phyloP scores from a whole-genome alignment of 768 basidiomycete genomes.

The Clavulina sp. region DNA sequence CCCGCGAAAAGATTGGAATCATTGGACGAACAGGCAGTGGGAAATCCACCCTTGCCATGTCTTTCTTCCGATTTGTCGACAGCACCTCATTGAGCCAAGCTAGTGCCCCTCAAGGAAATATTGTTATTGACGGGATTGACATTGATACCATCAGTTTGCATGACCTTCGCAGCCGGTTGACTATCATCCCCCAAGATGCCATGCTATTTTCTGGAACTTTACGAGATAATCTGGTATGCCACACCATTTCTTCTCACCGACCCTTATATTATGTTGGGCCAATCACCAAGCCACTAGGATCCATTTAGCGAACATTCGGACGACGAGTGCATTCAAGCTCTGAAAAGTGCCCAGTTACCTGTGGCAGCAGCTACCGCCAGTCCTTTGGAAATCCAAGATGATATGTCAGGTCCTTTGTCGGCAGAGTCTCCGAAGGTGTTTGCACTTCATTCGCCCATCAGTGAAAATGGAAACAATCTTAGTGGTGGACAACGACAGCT shows the following conservation, averaged over 20 bases:
- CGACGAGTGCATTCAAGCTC: conserved; percentile 47
- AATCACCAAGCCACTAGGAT: conserved; percentile 26
- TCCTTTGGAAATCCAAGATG: not conserved
- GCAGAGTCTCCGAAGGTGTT: not conserved
- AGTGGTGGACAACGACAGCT: conserved; percentile 28
- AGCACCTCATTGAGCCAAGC: too few species aligned
- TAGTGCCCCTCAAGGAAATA: conserved; percentile 20
- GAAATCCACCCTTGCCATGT: conserved; percentile 20
- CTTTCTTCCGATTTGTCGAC: conserved; percentile 24
- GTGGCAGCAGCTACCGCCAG: not conserved
- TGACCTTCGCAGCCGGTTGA: conserved; percentile 9
- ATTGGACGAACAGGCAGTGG: conserved; percentile 12
- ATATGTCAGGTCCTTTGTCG: not conserved
- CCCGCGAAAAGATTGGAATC: conserved; percentile 5
- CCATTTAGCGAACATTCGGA: conserved; percentile 20
- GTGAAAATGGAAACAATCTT: conserved; percentile 26
- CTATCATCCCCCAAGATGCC: conserved; percentile 25
- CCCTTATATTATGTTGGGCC: too few species aligned
- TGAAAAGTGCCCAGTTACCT: conserved; percentile 51
- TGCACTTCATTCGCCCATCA: conserved; percentile 21
- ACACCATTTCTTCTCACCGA: too few species aligned
- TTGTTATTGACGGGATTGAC: conserved; percentile 26
- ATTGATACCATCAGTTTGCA: conserved; percentile 21
- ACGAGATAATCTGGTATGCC: conserved; percentile 2
- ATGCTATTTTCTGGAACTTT: conserved; percentile 20